Base-by-base conservation (phyloP, 1,284 basidiomycete genomes). In the Termitomyces sp. region DNA sequence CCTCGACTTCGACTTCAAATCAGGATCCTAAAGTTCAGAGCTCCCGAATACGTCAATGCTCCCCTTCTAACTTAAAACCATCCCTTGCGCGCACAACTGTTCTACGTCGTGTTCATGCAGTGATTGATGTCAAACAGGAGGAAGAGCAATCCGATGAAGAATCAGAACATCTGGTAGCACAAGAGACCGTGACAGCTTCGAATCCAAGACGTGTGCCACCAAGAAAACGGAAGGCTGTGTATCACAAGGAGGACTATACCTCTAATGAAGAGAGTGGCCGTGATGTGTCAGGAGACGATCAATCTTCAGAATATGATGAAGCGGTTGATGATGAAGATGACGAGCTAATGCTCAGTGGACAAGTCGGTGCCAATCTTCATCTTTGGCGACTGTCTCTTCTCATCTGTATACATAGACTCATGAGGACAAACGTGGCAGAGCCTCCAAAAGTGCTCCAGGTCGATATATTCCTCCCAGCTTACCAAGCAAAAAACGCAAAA, bases 291-390 rank as follows among this genome's bases (percentile, higher is more conserved):
- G 40, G n/a, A 15, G 54, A 51, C 17, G 57, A 57, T n/a, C 52
- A 41, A 21, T 56, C 30, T 19, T 33, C 56, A 30, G 54, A 53
- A 24, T 50, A 57, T 6, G 54, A 58, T 43, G 50, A 66, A 47
- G 67, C 66, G 5, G 56, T 60, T 28, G 69, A 73, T n/a, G 75
- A 78, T 17, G 82, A 76, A 19, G 80, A 82, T 10, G 81, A 84
- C 56, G 82, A 84, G 60, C 61, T 84, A 30, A 73, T 78, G 72
- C 74, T 84, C 65, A 77, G 79, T 30, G 68, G 72, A 26, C 73
- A 75, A 70, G 82, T 82, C 48, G 58, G 72, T 60, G 39, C 3
- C 31, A 5, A 45, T 43, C 19, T 50, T 33, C 54, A 17, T 24
- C 21, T 31, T 50, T 15, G 8, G 52, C 17, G 15, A 43, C 19